Percentiles rank a stretch among this genome's conserved stretches.
These are phyloP conservation scores for Pholiota molesta DNA, from an alignment of 768 basidiomycete species.

Conservation along the genomic window DNA sequence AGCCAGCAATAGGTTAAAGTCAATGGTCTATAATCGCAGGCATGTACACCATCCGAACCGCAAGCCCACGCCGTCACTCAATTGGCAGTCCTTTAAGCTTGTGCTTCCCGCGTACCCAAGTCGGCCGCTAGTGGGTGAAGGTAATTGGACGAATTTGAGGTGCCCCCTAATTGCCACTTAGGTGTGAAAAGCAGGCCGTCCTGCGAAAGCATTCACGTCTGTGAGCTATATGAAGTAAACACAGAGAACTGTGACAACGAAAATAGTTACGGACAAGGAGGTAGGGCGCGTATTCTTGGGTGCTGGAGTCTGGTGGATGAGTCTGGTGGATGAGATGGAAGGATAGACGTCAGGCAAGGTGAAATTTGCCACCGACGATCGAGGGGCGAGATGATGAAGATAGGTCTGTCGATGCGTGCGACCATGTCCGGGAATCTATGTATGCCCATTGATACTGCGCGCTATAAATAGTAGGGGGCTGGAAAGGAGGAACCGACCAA, in stretches of 20 bases:
- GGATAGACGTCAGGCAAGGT: not conserved
- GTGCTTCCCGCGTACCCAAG: not conserved
- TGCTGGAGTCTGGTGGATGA: not conserved
- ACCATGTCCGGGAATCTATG: not conserved
- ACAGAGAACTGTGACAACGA: not conserved
- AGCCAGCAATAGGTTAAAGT: not conserved
- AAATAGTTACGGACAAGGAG: not conserved
- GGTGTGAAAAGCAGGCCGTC: not conserved
- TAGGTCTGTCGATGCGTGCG: not conserved
- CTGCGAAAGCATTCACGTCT: not conserved
- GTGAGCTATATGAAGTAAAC: not conserved
- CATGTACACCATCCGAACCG: not conserved
- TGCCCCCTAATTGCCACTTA: too few relatives aligned
- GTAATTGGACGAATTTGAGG: not conserved
- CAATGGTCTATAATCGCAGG: not conserved
- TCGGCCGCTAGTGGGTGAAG: not conserved
- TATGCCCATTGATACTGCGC: not conserved
- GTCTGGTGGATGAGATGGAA: not conserved
- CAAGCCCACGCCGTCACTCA: slow-evolving; percentile 9
- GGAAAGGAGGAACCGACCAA: not conserved
- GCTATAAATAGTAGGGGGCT: not conserved
- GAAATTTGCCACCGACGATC: not conserved
- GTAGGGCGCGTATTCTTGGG: not conserved
- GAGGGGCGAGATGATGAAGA: slow-evolving; percentile 1
- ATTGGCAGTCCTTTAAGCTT: too few relatives aligned